Conservation (phyloP, 2,329 filamentous ascomycete species). For the Trichoderma afroharzianum region DNA sequence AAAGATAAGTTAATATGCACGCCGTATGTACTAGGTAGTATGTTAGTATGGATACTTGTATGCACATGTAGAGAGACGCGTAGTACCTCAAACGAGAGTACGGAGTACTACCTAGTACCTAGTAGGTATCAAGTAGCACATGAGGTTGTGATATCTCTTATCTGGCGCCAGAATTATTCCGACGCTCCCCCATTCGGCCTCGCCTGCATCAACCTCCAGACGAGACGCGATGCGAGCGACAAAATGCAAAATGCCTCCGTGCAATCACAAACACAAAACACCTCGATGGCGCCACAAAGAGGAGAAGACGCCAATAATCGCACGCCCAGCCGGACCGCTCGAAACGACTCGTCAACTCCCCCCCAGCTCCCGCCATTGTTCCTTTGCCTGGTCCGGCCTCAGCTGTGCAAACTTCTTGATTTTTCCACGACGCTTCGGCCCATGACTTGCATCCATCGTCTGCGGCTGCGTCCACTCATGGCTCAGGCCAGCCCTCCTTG, state of each 20-base stretch:
- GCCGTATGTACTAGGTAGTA: background rate
- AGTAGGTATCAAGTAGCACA: too few species aligned
- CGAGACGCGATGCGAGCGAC: background rate
- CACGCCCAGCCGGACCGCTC: background rate
- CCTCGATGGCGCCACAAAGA: background rate
- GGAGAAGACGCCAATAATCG: background rate
- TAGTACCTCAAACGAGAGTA: background rate
- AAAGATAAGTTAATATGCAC: background rate
- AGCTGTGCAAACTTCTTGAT: background rate
- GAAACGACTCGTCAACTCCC: constrained; percentile 9
- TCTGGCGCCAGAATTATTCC: constrained; percentile 12
- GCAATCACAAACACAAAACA: background rate
- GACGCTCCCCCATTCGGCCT: constrained; percentile 2
- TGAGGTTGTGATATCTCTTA: background rate
- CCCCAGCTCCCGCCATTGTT: background rate
- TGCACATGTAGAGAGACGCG: background rate
- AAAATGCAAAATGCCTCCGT: background rate
- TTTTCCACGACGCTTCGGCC: background rate
- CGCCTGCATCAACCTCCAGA: constrained; percentile 1
- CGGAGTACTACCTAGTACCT: too few species aligned
- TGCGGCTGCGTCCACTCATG: background rate
- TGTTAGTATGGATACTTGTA: too few species aligned
- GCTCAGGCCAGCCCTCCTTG: constrained; percentile 13
- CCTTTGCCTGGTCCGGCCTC: background rate
- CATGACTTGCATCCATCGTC: constrained; percentile 13